These are phyloP conservation scores for Xylaria nigripes DNA, from an alignment of 495 filamentous ascomycete genomes.

Conservation along the genomic window DNA sequence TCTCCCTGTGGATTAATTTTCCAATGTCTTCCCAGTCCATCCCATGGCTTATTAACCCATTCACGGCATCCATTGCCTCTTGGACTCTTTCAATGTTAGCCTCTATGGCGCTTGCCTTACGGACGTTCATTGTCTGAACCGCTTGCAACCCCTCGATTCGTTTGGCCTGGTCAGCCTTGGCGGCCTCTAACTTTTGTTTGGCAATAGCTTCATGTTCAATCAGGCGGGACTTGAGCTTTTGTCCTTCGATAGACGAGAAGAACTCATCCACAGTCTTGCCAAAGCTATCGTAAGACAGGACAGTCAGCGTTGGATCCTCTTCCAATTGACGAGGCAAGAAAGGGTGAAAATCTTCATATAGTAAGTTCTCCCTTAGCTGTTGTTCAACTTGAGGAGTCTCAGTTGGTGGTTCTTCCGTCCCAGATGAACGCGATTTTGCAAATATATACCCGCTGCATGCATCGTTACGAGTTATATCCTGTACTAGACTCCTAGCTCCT, in stretches of 20 bases:
- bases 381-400: constrained; percentile 30
- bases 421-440: constrained; percentile 50
- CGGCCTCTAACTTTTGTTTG: constrained; percentile 71
- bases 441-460: constrained; percentile 77
- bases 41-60: constrained; percentile 77
- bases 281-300: constrained; percentile 72
- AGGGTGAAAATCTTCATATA: constrained; percentile 95
- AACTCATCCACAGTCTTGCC: constrained; percentile 94
- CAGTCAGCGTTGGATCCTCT: constrained; percentile 50
- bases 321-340: constrained; percentile 82
- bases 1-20: constrained; percentile 77
- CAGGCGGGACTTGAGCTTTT: constrained; percentile 77
- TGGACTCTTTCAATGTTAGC: constrained; percentile 82
- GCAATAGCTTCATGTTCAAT: constrained; percentile 74
- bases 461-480: constrained; percentile 50
- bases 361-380: constrained; percentile 39
- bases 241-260: constrained; percentile 91
- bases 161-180: constrained; percentile 71
- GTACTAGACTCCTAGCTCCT: constrained; percentile 56
- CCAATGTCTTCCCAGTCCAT: constrained; percentile 97
- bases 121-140: constrained; percentile 71
- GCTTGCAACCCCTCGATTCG: constrained; percentile 74
- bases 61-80: constrained; percentile 85
- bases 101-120: constrained; percentile 83
- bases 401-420: constrained; percentile 17